These are phyloP conservation scores for Aspergillus ustus DNA, from an alignment of 2,329 filamentous ascomycete species.

Conservation along the genomic window DNA sequence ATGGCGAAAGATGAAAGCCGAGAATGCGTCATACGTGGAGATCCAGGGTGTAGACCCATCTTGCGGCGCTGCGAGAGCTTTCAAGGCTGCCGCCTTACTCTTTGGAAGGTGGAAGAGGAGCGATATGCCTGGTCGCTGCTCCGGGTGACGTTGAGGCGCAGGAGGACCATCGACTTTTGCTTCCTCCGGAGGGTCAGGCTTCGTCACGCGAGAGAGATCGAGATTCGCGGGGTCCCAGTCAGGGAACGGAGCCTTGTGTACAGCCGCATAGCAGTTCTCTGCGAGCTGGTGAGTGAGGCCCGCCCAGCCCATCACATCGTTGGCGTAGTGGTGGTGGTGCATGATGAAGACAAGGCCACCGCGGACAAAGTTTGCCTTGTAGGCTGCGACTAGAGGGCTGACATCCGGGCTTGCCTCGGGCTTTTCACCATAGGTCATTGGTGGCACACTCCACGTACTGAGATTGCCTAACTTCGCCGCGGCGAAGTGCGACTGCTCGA, in stretches of 20 bases:
- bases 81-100: slow-evolving; percentile 50
- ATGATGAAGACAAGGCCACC: slow-evolving; percentile 50
- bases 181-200: slow-evolving; percentile 32
- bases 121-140: slow-evolving; percentile 20
- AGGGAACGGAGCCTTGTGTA: slow-evolving; percentile 36
- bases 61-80: slow-evolving; percentile 39
- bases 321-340: slow-evolving; percentile 50
- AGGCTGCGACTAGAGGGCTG: slow-evolving; percentile 42
- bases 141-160: slow-evolving; percentile 17
- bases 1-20: slow-evolving; percentile 49
- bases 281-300: slow-evolving; percentile 46
- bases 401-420: slow-evolving; percentile 43
- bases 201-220: slow-evolving; percentile 42
- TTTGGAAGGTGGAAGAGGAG: slow-evolving; percentile 52
- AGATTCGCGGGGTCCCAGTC: slow-evolving; percentile 43
- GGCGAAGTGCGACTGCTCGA: slow-evolving; percentile 43
- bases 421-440: slow-evolving; percentile 39
- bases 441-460: slow-evolving; percentile 39
- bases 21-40: slow-evolving; percentile 47
- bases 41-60: slow-evolving; percentile 37
- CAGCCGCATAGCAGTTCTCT: slow-evolving; percentile 47
- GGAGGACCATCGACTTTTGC: slow-evolving; percentile 20
- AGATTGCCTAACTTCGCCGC: slow-evolving; percentile 40
- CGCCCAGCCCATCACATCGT: slow-evolving; percentile 51
- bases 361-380: slow-evolving; percentile 49